Percentiles rank a stretch among this genome's conserved stretches.
phyloP scores from a whole-genome alignment of 345 rosid genomes.

The Eucalyptus rudis region DNA sequence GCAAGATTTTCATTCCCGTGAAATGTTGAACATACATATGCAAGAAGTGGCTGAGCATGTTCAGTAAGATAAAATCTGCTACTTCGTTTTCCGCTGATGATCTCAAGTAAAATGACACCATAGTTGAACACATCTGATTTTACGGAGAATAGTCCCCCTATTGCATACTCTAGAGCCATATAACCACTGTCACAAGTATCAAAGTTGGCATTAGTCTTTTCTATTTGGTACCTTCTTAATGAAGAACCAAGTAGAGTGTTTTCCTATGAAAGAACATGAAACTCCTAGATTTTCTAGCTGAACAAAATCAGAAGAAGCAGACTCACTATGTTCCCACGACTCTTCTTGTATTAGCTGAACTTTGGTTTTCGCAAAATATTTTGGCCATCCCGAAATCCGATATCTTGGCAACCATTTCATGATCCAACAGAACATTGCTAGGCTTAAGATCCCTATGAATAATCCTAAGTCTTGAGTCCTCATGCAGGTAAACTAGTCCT shows the following conservation, averaged over 20 bases:
- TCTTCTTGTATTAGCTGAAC: slow-evolving; percentile 2
- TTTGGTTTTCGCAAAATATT: slow-evolving; percentile 5
- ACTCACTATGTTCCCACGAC: slow-evolving; percentile 18
- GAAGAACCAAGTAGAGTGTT: not conserved
- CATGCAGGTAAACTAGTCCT: no score
- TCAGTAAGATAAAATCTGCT: no score
- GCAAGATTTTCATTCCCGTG: no score
- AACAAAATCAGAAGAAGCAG: not conserved
- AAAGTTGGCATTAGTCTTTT: not conserved
- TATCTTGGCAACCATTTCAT: slow-evolving; percentile 29
- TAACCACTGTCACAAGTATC: slow-evolving; percentile 14
- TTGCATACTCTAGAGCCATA: slow-evolving; percentile 14
- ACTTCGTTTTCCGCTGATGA: no score
- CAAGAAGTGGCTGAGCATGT: no score
- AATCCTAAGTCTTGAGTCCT: no score
- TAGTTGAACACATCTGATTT: no score
- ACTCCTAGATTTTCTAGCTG: not conserved
- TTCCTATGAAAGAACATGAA: not conserved
- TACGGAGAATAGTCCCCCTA: no score
- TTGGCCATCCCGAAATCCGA: slow-evolving; percentile 43
- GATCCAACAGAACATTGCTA: slow-evolving; percentile 23
- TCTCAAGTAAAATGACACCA: no score
- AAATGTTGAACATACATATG: no score
- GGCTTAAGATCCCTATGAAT: slow-evolving; percentile 20
- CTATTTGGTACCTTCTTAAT: not conserved